These are phyloP conservation scores for Penicillium sp. DNA, from an alignment of 2,329 filamentous ascomycete genomes.

Conservation along the genomic window DNA sequence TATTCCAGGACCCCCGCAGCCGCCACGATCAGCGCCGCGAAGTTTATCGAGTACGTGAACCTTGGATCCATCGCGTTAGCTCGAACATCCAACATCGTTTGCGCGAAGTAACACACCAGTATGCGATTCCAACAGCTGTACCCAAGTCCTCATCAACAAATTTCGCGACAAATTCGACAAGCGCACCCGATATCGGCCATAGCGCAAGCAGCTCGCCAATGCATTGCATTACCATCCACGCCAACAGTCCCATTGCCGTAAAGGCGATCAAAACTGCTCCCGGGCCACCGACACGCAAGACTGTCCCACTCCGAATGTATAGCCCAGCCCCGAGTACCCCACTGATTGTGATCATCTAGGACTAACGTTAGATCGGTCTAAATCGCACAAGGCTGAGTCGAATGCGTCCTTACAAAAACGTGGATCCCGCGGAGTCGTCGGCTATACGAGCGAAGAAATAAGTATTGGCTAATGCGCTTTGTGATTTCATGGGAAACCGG, in stretches of 20 bases:
- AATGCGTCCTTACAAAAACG: slow-evolving; percentile 27
- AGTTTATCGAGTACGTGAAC: slow-evolving; percentile 38
- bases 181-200: slow-evolving; percentile 45
- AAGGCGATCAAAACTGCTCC: slow-evolving; percentile 39
- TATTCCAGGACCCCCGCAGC: slow-evolving; percentile 32
- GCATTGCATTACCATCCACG: slow-evolving; percentile 46
- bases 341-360: slow-evolving; percentile 43
- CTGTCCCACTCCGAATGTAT: slow-evolving; percentile 37
- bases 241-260: slow-evolving; percentile 36
- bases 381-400: background rate
- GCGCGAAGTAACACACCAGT: slow-evolving; percentile 33
- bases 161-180: slow-evolving; percentile 41
- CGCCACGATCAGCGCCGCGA: slow-evolving; percentile 34
- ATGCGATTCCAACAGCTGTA: slow-evolving; percentile 39
- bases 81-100: background rate
- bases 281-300: slow-evolving; percentile 42
- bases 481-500: background rate
- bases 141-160: slow-evolving; percentile 46
- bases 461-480: slow-evolving; percentile 12
- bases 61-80: slow-evolving; percentile 15
- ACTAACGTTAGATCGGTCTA: background rate
- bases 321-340: slow-evolving; percentile 41
- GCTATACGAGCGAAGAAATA: slow-evolving; percentile 6
- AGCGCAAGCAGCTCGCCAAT: slow-evolving; percentile 43
- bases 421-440: slow-evolving; percentile 30